Evolutionary conservation across 2,329 filamentous ascomycete genomes (phyloP), one percentile per base, ranked within the genome.

Genomic region (Ophiocordyceps camponoti-rufipedis): DNA sequence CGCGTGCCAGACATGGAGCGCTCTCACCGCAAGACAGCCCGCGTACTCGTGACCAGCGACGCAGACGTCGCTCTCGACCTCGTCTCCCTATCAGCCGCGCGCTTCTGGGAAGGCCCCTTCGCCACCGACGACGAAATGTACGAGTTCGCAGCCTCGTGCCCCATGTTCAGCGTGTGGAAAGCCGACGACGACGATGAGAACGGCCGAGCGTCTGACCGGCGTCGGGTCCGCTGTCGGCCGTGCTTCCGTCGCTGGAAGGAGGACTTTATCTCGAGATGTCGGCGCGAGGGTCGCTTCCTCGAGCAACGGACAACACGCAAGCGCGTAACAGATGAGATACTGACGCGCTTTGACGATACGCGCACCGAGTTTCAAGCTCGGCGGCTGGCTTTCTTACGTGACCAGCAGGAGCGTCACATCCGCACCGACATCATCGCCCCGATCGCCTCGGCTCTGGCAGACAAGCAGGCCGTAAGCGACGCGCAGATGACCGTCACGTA

Each of bases 1-100:
- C 73, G 82, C 0, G 70, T 88, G 14, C 68, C 72, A 4, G 79
- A 85, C 55, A 76, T 87, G 32, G 83, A 88, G 53, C 49, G 56
- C 0, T 50, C 64, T 2, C 66, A 85, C 55, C 68, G 65, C 48
- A 75, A 74, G 48, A 67, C 67, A 47, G 64, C 75, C 43, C 72
- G 72, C 47, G 54, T 89, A 1, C 66, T 75, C 13, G 66, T 89
- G 0, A 78, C 78, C 0, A 59, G 59, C 1, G 67, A 81, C 11
- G 76, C 82, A 0, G 50, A 50, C 1, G 54, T 67, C 14, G 68
- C 79, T 0, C 65, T 88, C 13, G 44, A 59, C 0, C 85, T 89
- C 52, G 67, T 87, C 0, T 78, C 75, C 0, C 61, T 89, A 14
- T 63, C 74, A 14, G 50, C 55, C 1, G 51, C 52, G 0, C 48